These are phyloP conservation scores for Mycena amicta DNA, from an alignment of 768 basidiomycete species.

Conservation along the genomic window DNA sequence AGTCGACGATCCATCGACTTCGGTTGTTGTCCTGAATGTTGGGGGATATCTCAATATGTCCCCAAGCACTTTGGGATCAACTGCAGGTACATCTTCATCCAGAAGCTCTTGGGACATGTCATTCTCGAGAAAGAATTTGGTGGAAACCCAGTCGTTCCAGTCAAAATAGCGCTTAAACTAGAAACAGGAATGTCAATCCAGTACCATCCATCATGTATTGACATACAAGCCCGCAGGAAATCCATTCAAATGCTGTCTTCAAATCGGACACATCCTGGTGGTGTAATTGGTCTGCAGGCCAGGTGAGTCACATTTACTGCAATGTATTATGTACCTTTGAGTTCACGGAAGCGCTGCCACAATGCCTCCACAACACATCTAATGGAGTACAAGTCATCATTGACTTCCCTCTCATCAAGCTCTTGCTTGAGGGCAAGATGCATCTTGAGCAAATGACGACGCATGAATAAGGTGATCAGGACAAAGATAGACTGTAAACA, in stretches of 20 bases:
- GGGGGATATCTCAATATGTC: too few species aligned
- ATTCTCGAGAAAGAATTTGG: not conserved
- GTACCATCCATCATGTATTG: not conserved
- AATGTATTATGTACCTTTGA: conserved; percentile 1
- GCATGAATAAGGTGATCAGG: conserved; percentile 4
- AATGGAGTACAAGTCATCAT: not conserved
- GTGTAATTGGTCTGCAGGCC: conserved; percentile 3
- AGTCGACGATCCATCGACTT: not conserved
- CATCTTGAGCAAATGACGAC: conserved; percentile 13
- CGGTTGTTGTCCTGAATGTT: not conserved
- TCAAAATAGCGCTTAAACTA: conserved; percentile 1
- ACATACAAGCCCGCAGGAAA: conserved; percentile 17
- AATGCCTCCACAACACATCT: conserved; percentile 5
- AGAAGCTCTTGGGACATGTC: too few species aligned
- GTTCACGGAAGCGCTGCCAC: conserved; percentile 2
- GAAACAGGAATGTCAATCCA: not conserved
- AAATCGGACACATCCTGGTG: conserved; percentile 10
- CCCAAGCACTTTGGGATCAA: too few species aligned
- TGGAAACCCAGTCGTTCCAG: conserved; percentile 9
- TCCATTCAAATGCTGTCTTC: conserved; percentile 14
- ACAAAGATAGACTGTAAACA: conserved; percentile 1
- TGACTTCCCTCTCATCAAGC: conserved; percentile 2
- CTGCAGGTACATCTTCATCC: too few species aligned
- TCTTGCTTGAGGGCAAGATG: conserved; percentile 6
- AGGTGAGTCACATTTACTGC: not conserved